phyloP scores from a whole-genome alignment of 805 yeast genomes.

The Saturnispora kantuleensis region DNA sequence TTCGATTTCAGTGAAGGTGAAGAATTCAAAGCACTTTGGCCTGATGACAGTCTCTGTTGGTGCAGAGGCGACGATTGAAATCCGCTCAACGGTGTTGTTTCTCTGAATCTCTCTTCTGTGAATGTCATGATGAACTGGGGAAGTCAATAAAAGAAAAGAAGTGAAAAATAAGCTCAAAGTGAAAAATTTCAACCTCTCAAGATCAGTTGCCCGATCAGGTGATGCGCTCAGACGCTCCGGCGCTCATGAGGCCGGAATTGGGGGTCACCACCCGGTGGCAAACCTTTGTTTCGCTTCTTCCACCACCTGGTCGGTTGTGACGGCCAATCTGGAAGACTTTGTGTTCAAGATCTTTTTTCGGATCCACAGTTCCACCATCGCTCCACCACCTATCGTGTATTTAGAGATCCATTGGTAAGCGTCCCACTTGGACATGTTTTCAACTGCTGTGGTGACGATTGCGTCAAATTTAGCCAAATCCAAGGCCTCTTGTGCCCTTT shows the following conservation, averaged over 20 bases:
- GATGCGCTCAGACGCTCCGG: slow-evolving; percentile 2
- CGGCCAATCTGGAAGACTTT: slow-evolving; percentile 14
- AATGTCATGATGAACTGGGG: slow-evolving; percentile 1
- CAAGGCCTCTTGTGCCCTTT: slow-evolving; percentile 12
- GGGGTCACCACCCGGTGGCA: slow-evolving; percentile 8
- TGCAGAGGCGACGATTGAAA: slow-evolving; percentile 11
- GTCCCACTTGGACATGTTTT: slow-evolving; percentile 14
- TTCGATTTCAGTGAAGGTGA: slow-evolving; percentile 21
- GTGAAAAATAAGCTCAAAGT: neutral
- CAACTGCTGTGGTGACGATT: slow-evolving; percentile 13
- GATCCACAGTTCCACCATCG: slow-evolving; percentile 21
- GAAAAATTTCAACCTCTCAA: slow-evolving; percentile 5
- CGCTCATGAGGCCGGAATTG: neutral
- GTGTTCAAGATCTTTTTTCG: slow-evolving; percentile 17
- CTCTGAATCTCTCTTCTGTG: neutral
- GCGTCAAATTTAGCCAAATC: slow-evolving; percentile 15
- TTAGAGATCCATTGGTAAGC: slow-evolving; percentile 26
- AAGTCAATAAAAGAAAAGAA: neutral
- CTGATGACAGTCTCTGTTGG: slow-evolving; percentile 12
- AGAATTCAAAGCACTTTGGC: slow-evolving; percentile 8
- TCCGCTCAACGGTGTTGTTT: neutral
- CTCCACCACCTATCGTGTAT: slow-evolving; percentile 21
- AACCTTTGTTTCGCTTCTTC: neutral
- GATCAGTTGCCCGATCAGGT: neutral
- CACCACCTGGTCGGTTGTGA: slow-evolving; percentile 5